Conservation (phyloP, 768 basidiomycete species). For the Mycena metata region DNA sequence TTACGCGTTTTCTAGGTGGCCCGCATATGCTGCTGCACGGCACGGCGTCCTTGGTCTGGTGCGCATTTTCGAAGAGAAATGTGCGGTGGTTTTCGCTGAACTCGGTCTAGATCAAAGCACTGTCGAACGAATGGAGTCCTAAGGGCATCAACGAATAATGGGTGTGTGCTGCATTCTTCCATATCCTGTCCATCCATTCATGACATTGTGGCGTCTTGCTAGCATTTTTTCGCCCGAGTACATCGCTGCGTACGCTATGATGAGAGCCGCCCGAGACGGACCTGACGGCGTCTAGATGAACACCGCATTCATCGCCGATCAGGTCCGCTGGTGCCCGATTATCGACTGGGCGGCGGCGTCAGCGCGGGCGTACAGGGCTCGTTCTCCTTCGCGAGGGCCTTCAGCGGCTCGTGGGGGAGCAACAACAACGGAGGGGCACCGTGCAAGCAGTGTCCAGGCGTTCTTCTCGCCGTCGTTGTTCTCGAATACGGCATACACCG, state of each 20-base stretch:
- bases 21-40: constrained; percentile 65
- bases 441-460: too few relatives aligned
- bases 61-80: background rate
- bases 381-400: too few relatives aligned
- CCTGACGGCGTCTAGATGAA: constrained; percentile 41
- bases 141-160: constrained; percentile 63
- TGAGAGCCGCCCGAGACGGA: too few relatives aligned
- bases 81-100: background rate
- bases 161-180: constrained; percentile 21
- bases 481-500: too few relatives aligned
- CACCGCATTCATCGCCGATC: constrained; percentile 63
- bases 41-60: constrained; percentile 55
- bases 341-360: too few relatives aligned
- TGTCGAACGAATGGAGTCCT: constrained; percentile 63
- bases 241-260: constrained; percentile 55
- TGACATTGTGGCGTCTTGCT: background rate
- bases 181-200: background rate
- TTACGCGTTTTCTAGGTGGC: constrained; percentile 35
- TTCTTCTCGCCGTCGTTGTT: too few relatives aligned
- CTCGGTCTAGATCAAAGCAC: constrained; percentile 31
- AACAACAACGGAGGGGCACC: too few relatives aligned
- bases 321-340: constrained; percentile 77
- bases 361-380: too few relatives aligned
- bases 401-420: too few relatives aligned
- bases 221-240: constrained; percentile 61